These are phyloP conservation scores for Avicennia marina DNA, from an alignment of 257 asterid genomes.

Conservation along the genomic window DNA sequence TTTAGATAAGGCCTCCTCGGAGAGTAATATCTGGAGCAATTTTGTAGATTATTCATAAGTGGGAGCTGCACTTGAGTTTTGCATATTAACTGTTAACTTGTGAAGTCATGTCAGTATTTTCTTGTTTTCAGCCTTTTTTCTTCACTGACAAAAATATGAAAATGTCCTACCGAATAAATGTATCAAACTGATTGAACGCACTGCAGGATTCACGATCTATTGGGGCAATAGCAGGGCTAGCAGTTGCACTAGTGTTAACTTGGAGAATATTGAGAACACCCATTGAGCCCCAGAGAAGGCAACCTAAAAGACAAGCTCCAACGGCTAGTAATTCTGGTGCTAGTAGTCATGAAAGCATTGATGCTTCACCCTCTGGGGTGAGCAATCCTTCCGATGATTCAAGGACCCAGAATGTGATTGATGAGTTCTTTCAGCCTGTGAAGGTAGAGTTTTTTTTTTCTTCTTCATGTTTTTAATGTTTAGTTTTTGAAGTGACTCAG, in stretches of 20 bases:
- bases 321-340: conserved; percentile 49
- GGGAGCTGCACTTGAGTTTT: too few relatives aligned
- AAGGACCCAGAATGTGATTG: conserved; percentile 67
- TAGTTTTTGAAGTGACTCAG: too few relatives aligned
- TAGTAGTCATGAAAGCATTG: conserved; percentile 33
- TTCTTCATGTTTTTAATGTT: not conserved
- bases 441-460: conserved; percentile 36
- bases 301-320: conserved; percentile 56
- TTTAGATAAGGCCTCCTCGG: too few relatives aligned
- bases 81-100: too few relatives aligned
- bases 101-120: too few relatives aligned
- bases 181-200: not conserved
- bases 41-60: too few relatives aligned
- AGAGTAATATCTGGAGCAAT: too few relatives aligned
- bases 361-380: conserved; percentile 31
- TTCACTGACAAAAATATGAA: not conserved
- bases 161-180: too few relatives aligned
- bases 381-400: conserved; percentile 54
- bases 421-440: conserved; percentile 79
- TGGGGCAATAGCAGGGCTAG: conserved; percentile 83
- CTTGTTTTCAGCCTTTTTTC: not conserved
- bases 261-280: conserved; percentile 79
- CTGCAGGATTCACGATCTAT: conserved; percentile 73
- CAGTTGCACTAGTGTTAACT: conserved; percentile 72
- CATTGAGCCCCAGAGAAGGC: conserved; percentile 56